Evolutionary conservation across 139 green algal species (phyloP).

Genomic region (Dunaliella sp.): DNA sequence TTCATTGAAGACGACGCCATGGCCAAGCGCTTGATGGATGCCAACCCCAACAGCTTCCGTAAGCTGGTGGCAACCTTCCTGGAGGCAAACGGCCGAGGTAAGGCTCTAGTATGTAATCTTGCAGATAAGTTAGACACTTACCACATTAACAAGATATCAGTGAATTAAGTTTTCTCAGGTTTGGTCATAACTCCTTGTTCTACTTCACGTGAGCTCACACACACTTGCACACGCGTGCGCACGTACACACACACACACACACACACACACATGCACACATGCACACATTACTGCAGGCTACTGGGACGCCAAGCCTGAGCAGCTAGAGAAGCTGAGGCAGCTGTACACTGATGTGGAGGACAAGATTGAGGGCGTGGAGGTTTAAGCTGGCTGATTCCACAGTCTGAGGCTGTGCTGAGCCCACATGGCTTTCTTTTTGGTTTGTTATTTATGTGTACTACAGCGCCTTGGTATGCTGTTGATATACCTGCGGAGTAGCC

Average conservation of each 20-base stretch:
- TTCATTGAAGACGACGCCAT: slow-evolving; percentile 98
- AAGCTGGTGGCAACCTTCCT: slow-evolving; percentile 94
- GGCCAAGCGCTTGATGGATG: slow-evolving; percentile 91
- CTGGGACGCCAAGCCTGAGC: slow-evolving; percentile 87
- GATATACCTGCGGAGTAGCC: not conserved
- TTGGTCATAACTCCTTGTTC: not conserved
- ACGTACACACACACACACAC: not conserved
- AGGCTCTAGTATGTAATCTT: slow-evolving; percentile 34
- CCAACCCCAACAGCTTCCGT: slow-evolving; percentile 93
- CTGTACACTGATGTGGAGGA: slow-evolving; percentile 94
- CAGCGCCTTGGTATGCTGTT: not conserved
- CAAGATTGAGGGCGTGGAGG: slow-evolving; percentile 97
- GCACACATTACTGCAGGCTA: slow-evolving; percentile 63
- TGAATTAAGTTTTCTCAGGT: not conserved
- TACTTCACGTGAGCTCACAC: not conserved
- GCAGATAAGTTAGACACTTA: not conserved
- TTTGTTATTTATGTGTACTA: not conserved
- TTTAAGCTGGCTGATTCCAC: not conserved
- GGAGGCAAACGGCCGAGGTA: slow-evolving; percentile 96
- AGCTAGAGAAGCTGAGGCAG: slow-evolving; percentile 90
- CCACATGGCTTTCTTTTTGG: not conserved
- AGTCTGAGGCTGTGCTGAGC: not conserved
- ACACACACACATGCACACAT: not conserved
- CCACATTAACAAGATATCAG: too few species aligned
- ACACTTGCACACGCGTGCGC: not conserved